Evolutionary conservation across 768 basidiomycete species (phyloP).

Genomic region (Leccinum fibrillosum): DNA sequence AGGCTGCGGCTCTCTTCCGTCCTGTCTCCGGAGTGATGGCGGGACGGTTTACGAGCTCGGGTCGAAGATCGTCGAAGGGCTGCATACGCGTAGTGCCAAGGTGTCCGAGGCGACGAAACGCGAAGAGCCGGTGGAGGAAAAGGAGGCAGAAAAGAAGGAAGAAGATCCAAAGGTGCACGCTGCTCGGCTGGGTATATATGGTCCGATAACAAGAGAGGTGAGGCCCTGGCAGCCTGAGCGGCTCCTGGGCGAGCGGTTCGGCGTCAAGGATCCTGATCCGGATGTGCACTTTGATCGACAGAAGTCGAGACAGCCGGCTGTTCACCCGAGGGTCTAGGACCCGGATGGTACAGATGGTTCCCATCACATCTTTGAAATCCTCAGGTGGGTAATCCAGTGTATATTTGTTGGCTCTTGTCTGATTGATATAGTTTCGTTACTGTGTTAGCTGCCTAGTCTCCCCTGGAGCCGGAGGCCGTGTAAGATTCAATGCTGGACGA

Average conservation of each 20-base stretch:
- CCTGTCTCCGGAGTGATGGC: constrained; percentile 93
- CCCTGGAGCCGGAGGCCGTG: constrained; percentile 11
- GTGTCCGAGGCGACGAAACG: constrained; percentile 36
- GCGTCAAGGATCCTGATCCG: constrained; percentile 83
- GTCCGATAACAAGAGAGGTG: constrained; percentile 75
- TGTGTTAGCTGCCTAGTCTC: constrained; percentile 12
- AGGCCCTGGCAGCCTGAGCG: constrained; percentile 77
- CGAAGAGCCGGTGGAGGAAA: constrained; percentile 39
- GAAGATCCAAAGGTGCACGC: constrained; percentile 79
- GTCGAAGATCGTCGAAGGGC: constrained; percentile 60
- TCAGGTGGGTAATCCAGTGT: background rate
- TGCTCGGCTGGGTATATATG: constrained; percentile 86
- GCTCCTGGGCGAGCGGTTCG: constrained; percentile 90
- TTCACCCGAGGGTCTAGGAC: constrained; percentile 14
- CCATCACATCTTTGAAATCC: background rate
- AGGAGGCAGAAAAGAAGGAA: constrained; percentile 44
- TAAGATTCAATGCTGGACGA: constrained; percentile 2
- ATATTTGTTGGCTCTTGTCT: background rate
- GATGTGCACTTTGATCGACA: constrained; percentile 37
- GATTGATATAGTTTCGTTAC: constrained; percentile 1
- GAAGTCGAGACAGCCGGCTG: constrained; percentile 7
- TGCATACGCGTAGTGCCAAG: constrained; percentile 55
- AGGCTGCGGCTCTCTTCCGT: constrained; percentile 85
- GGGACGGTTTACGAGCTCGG: constrained; percentile 78
- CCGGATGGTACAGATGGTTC: no score